Percentiles rank a stretch among this genome's conserved stretches.
Evolutionary conservation across 139 green algal species (phyloP).

Genomic region (Tetradesmus obliquus): DNA sequence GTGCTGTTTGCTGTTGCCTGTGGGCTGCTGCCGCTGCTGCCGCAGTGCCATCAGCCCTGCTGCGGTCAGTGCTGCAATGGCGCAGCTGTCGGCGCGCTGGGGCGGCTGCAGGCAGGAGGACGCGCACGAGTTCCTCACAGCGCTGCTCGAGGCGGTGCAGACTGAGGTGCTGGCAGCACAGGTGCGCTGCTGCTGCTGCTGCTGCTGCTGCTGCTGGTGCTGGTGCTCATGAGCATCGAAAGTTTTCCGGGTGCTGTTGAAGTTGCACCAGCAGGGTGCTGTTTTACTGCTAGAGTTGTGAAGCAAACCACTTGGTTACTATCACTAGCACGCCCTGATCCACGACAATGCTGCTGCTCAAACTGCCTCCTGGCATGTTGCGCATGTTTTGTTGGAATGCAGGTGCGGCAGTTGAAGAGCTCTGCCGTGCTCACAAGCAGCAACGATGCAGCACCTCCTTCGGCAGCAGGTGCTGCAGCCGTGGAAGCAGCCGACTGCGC

Average conservation of each 20-base stretch:
- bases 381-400: neutral
- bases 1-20: neutral
- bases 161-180: slow-evolving; percentile 67
- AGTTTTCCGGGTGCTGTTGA: too few relatives aligned
- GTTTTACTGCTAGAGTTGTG: neutral
- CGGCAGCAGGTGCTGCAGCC: neutral
- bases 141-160: slow-evolving; percentile 74
- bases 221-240: too few relatives aligned
- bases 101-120: slow-evolving; percentile 72
- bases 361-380: neutral
- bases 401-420: neutral
- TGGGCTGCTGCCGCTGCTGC: neutral
- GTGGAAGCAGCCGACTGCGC: neutral
- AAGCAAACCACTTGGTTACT: too few relatives aligned
- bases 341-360: neutral
- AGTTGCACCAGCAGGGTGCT: neutral
- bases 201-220: neutral
- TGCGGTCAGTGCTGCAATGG: slow-evolving; percentile 62
- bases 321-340: neutral
- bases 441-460: neutral
- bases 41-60: slow-evolving; percentile 49
- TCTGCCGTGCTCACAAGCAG: neutral
- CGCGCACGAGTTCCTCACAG: slow-evolving; percentile 79
- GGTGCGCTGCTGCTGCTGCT: slow-evolving; percentile 16
- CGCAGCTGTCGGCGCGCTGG: slow-evolving; percentile 51